Evolutionary conservation across 108 stramenopile species (phyloP), one percentile per base, ranked within the genome.

Genomic region (Nitzschia sp.): DNA sequence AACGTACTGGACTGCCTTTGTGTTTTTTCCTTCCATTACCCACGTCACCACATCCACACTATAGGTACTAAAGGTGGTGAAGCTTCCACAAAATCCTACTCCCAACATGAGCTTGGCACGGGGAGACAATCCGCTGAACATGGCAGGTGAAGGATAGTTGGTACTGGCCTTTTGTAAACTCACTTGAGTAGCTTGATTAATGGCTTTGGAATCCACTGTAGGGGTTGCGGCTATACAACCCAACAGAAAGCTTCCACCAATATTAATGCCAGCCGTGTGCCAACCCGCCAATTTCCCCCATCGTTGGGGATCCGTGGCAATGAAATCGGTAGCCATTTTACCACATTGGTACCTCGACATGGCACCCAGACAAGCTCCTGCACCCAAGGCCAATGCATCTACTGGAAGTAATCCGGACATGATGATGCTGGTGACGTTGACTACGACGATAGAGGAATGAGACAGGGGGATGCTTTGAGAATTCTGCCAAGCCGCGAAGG

Each of bases 221-320:
- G 86, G 86, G 19, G 73, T 52, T 0, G 72, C 86, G 10, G 82
- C 62, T 12, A 92, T 70, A 11, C 74, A 76, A 25, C 87, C 90
- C 52, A 92, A 59, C 5, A 87, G 43, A 50, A 85, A 86, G 46
- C 82, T 82, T 10, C 90, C 90, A 19, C 57, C 67, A n/a, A 89
- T 71, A 62, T 92, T 92, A 34, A 92, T 86, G 6, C 81, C 87
- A 41, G 87, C 87, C 38, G 87, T 92, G 44, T 88, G 90, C 80
- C 75, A 81, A 8, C 71, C 71, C 22, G 67, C 25, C 10, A 67
- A 48, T 38, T 67, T 56, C 5, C 83, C 80, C 21, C 53, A 61
- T 21, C 69, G 60, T 17, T 76, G 73, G 22, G 83, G 85, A 75
- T 90, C 82, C 25, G 64, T 67, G 9, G 85, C 80, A 51, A 90